Base-by-base conservation (phyloP, 768 basidiomycete species). In the Fomitopsis pulvina region DNA sequence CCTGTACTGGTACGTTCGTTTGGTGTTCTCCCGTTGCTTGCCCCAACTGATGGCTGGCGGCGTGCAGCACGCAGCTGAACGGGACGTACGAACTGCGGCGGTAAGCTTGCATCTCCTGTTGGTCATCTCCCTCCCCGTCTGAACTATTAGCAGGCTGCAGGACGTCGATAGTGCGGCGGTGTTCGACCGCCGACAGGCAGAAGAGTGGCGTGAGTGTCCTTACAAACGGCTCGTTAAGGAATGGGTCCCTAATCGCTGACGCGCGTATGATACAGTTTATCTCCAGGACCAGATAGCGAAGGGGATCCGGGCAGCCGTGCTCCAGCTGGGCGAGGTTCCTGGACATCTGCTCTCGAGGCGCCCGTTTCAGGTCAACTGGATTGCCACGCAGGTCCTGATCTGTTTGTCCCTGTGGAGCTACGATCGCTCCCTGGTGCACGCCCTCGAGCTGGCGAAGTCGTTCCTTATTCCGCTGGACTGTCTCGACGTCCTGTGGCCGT, bases 141-240 rank as follows among this genome's bases (percentile, higher is more conserved):
- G 42, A 64, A 30, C 50, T 28, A n/a, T 34, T 61, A 61, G 59
- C 50, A 77, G 78, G 47, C 61, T 84, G 54, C 79, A 80, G 56
- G 77, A 78, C 22, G 67, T 77, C 38, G 74, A 75, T 43, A 68
- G 64, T 40, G 70, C 71, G 24, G 80, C 79, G 21, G 70, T 79
- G 28, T 83, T 86, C 70, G 85, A 78, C 51, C 79, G 80, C 5
- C 78, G 79, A 57, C 83, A 87, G 51, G 81, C 83, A 0, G 80
- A 85, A 56, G 84, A 89, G 58, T 90, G 87, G 87, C 70, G 87
- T 90, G 66, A 63, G 86, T 80, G 6, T 14, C 30, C 14, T 30
- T 14, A 30, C 29, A 30, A 21, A 16, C 37, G 20, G 30, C 27
- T 32, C 47, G 34, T 20, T 26, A 37, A 14, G 24, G 22, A n/a